Percentiles rank a stretch among this genome's conserved stretches.
These are phyloP conservation scores for Schwanniomyces vanrijiae DNA, from an alignment of 805 yeast species.

Conservation along the genomic window DNA sequence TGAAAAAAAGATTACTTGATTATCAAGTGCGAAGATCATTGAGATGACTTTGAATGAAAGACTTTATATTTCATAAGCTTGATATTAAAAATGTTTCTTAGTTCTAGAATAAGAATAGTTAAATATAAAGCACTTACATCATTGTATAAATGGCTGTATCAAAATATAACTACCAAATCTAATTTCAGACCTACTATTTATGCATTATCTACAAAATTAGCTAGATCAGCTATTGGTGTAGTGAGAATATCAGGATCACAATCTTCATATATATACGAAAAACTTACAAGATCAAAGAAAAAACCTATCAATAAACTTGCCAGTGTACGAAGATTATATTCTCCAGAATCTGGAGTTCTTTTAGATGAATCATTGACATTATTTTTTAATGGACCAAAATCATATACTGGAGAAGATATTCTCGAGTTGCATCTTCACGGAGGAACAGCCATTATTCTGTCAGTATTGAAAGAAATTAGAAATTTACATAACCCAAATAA, in stretches of 20 bases:
- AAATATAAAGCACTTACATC: not conserved
- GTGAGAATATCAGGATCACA: conserved; percentile 79
- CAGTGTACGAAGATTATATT: conserved; percentile 55
- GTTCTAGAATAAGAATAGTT: not conserved
- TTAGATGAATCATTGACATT: conserved; percentile 78
- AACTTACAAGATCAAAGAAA: conserved; percentile 41
- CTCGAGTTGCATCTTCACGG: conserved; percentile 94
- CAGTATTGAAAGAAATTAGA: conserved; percentile 65
- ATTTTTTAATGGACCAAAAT: conserved; percentile 67
- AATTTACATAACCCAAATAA: conserved; percentile 45
- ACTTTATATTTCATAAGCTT: no score
- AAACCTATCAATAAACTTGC: conserved; percentile 55
- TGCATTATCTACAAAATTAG: conserved; percentile 84
- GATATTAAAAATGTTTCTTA: not conserved
- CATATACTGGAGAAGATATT: conserved; percentile 91
- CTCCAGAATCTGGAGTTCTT: conserved; percentile 37
- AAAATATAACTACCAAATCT: not conserved
- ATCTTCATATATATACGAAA: conserved; percentile 43
- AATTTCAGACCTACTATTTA: conserved; percentile 67
- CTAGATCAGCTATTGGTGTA: conserved; percentile 84
- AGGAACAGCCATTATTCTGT: conserved; percentile 77
- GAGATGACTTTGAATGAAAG: not conserved
- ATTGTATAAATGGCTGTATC: not conserved
- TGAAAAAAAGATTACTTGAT: not conserved
- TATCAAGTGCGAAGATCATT: not conserved